Base-by-base conservation (phyloP, 371 early-diverging fungal species). In the Lichtheimia corymbifera region DNA sequence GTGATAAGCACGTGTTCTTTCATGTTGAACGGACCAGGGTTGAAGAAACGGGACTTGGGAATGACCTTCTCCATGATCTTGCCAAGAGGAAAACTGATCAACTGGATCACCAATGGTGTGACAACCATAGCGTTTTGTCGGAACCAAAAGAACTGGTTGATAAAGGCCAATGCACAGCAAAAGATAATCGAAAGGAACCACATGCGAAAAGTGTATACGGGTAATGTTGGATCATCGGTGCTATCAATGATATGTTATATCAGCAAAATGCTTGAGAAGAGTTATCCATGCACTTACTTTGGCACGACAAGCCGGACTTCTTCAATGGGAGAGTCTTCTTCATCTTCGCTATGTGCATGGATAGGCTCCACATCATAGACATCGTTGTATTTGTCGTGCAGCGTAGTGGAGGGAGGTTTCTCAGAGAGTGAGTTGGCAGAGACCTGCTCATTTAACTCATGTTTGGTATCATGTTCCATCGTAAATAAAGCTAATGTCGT, bases 1-100 rank as follows among this genome's bases (percentile, higher is more conserved):
- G 84, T 84, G 49, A 93, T 86, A 30, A 94, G 69, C 20, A 88
- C 90, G 61, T 94, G 93, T 72, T 95, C 95, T 71, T 95, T 94
- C 68, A 92, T 85, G 62, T 86, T 86, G 77, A 94, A 94, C 1
- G 91, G 90, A 6, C 93, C 93, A 2, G 95, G 93, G 49, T 94
- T 94, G 44, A 55, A 55, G 35, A 55, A 55, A n/a, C 55, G 55
- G 35, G 55, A 55, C 18, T 24, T 55, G 44, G 55, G 55, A 22
- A 90, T 76, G 14, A 80, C 57, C 24, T 65, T 55, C 53, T 83
- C 88, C 84, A 92, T 64, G 40, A 86, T 24, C 59, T 84, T 85
- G 24, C 89, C 92, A 35, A 87, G 1, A 0, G 91, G 91, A 50
- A 80, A 87, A 6, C 83, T 70, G 14, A 90, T 59, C 85, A 63